Conservation (phyloP, 2,329 filamentous ascomycete genomes). For the Cladobotryum protrusum region DNA sequence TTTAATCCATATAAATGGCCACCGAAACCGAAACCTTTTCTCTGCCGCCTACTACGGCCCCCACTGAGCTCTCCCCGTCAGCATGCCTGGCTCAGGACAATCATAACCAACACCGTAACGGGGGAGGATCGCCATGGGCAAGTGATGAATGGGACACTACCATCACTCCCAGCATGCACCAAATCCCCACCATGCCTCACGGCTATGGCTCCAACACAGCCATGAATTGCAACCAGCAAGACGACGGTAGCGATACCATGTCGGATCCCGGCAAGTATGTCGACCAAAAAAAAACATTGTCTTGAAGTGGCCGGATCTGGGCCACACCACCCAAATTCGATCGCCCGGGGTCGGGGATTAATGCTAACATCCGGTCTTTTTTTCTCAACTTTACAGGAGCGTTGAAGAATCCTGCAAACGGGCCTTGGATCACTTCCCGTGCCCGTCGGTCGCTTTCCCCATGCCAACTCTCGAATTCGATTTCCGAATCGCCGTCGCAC, state of each 20-base stretch:
- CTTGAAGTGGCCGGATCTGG: neutral
- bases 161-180: constrained; percentile 14
- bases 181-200: constrained; percentile 1
- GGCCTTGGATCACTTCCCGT: constrained; percentile 35
- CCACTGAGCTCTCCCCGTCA: constrained; percentile 25
- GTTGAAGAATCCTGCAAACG: constrained; percentile 34
- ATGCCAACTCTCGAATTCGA: constrained; percentile 42
- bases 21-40: constrained; percentile 29
- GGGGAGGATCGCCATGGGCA: constrained; percentile 8
- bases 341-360: neutral
- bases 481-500: constrained; percentile 43
- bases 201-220: neutral
- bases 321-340: too few relatives aligned
- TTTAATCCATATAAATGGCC: constrained; percentile 17
- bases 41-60: constrained; percentile 25
- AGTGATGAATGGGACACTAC: constrained; percentile 26
- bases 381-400: constrained; percentile 18
- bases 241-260: constrained; percentile 5
- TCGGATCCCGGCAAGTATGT: constrained; percentile 7
- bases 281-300: neutral
- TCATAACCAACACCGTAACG: constrained; percentile 15
- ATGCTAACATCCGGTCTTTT: constrained; percentile 13
- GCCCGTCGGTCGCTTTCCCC: constrained; percentile 37
- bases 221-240: constrained; percentile 4
- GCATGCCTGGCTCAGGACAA: constrained; percentile 16